These are phyloP conservation scores for Cardamine chenopodiifolia DNA, from an alignment of 345 rosid species.

Conservation along the genomic window DNA sequence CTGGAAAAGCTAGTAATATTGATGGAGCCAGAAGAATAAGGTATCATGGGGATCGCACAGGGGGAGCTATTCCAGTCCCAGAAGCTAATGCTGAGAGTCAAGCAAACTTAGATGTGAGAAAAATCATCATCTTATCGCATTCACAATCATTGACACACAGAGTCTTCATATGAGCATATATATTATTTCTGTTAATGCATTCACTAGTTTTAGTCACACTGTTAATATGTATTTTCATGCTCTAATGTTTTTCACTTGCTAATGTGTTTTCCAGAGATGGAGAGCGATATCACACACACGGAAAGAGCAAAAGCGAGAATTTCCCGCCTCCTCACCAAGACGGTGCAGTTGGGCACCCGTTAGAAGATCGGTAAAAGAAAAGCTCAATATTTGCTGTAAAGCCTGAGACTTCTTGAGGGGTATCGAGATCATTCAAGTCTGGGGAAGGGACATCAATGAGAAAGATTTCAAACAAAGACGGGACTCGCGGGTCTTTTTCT, in stretches of 20 bases:
- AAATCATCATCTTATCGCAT: conserved; percentile 13
- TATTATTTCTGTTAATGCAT: not conserved
- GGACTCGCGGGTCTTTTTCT: conserved; percentile 49
- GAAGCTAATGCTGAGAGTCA: conserved; percentile 91
- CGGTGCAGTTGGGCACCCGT: conserved; percentile 66
- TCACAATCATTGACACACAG: not conserved
- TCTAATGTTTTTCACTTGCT: not conserved
- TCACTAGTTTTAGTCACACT: not conserved
- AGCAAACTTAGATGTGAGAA: conserved; percentile 60
- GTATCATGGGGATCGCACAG: conserved; percentile 55
- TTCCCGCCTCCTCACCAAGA: conserved; percentile 97
- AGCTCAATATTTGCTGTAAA: conserved; percentile 48
- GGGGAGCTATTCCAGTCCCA: conserved; percentile 75
- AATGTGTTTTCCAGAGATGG: conserved; percentile 53
- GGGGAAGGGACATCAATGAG: conserved; percentile 51
- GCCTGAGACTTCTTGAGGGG: conserved; percentile 48
- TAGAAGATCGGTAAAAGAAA: conserved; percentile 47
- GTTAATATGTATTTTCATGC: not conserved
- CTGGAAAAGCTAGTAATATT: conserved; percentile 54
- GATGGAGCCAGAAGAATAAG: conserved; percentile 61
- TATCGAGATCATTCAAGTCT: conserved; percentile 47
- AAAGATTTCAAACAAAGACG: conserved; percentile 50
- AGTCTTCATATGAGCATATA: conserved; percentile 4
- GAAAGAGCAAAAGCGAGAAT: conserved; percentile 89
- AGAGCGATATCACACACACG: conserved; percentile 55